These are phyloP conservation scores for Thermomucor indicae-seudaticae DNA, from an alignment of 371 early-diverging fungal genomes.

Conservation along the genomic window DNA sequence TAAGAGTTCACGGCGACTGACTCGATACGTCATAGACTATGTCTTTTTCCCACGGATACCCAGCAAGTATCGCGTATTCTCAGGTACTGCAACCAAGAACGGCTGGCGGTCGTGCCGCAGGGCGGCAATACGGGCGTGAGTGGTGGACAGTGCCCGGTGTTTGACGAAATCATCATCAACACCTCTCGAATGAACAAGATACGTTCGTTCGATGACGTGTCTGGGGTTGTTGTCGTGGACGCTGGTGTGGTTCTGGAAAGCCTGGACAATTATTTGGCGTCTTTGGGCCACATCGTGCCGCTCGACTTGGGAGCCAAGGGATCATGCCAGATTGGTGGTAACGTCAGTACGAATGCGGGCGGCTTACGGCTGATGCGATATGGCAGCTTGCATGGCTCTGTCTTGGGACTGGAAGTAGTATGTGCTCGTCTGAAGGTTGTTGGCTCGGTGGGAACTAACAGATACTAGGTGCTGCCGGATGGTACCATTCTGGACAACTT, in stretches of 20 bases:
- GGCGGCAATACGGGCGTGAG: constrained; percentile 93
- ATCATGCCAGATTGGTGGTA: constrained; percentile 86
- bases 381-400: constrained; percentile 87
- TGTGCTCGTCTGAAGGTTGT: constrained; percentile 2
- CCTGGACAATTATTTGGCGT: constrained; percentile 72
- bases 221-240: constrained; percentile 75
- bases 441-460: neutral
- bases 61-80: constrained; percentile 75
- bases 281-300: constrained; percentile 83
- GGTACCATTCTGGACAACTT: constrained; percentile 87
- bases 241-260: constrained; percentile 87
- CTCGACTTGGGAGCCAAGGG: constrained; percentile 91
- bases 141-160: constrained; percentile 83
- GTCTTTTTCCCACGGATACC: constrained; percentile 73
- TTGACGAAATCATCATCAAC: constrained; percentile 86
- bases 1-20: neutral
- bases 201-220: constrained; percentile 69
- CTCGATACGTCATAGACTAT: constrained; percentile 10
- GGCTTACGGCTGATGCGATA: constrained; percentile 83
- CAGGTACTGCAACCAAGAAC: constrained; percentile 73
- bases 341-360: constrained; percentile 92
- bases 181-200: constrained; percentile 72
- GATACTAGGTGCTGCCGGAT: constrained; percentile 74
- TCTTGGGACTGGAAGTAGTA: constrained; percentile 78
- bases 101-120: constrained; percentile 88